Conservation (phyloP, 2,329 filamentous ascomycete genomes). For the Cladosporium sp. region DNA sequence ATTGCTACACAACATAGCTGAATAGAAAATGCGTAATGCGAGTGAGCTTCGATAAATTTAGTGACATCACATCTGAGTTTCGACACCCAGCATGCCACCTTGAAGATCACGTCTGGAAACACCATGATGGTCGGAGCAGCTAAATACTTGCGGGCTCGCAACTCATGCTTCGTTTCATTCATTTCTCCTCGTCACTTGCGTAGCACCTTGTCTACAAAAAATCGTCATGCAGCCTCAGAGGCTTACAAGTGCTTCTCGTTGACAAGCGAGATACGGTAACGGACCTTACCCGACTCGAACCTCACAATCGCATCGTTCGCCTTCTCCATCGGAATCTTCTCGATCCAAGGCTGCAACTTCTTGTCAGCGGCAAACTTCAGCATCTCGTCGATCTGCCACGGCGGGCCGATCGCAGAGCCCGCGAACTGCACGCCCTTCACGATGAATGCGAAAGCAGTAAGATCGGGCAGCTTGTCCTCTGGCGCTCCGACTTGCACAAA, state of each 20-base stretch:
- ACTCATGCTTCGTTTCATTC: no score
- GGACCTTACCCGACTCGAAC: slow-evolving; percentile 50
- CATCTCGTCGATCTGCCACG: slow-evolving; percentile 56
- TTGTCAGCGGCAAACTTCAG: slow-evolving; percentile 53
- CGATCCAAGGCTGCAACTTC: slow-evolving; percentile 55
- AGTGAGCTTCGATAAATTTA: no score
- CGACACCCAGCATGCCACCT: no score
- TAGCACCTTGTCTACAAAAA: no score
- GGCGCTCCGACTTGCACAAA: slow-evolving; percentile 63
- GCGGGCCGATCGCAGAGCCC: slow-evolving; percentile 46
- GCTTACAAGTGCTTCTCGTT: slow-evolving; percentile 24
- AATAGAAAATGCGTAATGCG: no score
- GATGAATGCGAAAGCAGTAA: slow-evolving; percentile 55
- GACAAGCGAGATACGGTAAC: slow-evolving; percentile 36
- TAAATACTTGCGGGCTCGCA: no score
- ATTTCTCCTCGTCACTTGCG: no score
- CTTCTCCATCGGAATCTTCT: slow-evolving; percentile 53
- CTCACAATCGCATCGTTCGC: slow-evolving; percentile 54
- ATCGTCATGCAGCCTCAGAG: not conserved
- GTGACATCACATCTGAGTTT: no score
- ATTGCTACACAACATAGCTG: no score
- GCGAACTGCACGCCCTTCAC: slow-evolving; percentile 45
- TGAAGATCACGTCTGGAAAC: no score
- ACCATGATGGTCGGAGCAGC: no score
- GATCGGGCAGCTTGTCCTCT: slow-evolving; percentile 49